A percentile compares a stretch with the other conserved stretches of the same genome.
phyloP scores from a whole-genome alignment of 768 basidiomycete species.

The Boletus huronensis region DNA sequence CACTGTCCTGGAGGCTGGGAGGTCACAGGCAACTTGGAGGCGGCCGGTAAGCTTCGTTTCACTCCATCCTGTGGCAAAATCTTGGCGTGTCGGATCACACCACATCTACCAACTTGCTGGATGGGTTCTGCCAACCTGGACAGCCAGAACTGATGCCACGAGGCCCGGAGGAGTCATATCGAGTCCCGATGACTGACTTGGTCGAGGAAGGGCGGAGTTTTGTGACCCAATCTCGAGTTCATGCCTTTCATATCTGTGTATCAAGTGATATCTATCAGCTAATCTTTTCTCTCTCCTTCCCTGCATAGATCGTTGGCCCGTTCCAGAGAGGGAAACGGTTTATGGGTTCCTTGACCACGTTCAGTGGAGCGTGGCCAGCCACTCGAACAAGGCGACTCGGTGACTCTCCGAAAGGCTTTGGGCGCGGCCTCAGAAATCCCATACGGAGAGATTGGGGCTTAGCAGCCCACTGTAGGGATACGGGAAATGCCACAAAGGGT shows the following conservation, averaged over 20 bases:
- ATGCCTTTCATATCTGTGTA: conserved; percentile 17
- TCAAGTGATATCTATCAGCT: conserved; percentile 7
- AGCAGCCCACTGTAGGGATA: not conserved
- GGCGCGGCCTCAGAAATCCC: conserved; percentile 12
- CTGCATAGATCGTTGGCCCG: not conserved
- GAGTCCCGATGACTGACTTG: not conserved
- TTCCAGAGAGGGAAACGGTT: not conserved
- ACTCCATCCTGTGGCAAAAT: not conserved
- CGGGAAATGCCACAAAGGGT: not conserved
- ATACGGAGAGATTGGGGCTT: not conserved
- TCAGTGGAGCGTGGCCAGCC: not conserved
- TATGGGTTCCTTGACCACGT: not conserved
- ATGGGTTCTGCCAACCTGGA: not conserved
- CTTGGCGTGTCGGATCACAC: not conserved
- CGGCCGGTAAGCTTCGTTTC: too few relatives aligned
- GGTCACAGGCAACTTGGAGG: not conserved
- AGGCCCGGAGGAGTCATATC: conserved; percentile 1
- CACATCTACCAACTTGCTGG: not conserved
- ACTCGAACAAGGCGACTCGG: not conserved
- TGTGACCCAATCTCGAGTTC: not conserved
- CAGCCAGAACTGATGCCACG: conserved; percentile 6
- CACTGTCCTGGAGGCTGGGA: not conserved
- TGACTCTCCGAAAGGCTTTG: not conserved
- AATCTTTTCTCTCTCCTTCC: not conserved
- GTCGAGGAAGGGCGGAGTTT: not conserved